These are phyloP conservation scores for Saturnispora zaruensis DNA, from an alignment of 805 yeast species.

Conservation along the genomic window DNA sequence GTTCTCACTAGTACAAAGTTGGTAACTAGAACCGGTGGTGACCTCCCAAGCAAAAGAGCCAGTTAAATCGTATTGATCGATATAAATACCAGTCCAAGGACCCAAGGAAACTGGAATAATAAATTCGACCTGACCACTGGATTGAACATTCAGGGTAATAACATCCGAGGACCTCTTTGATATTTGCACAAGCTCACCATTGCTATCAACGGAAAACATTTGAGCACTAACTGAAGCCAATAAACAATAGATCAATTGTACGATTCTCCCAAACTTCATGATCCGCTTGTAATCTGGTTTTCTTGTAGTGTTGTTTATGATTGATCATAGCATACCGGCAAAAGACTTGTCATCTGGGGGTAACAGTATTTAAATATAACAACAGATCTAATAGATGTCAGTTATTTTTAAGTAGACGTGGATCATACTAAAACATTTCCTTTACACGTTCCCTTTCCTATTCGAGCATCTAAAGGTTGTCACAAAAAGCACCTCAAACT, in stretches of 20 bases:
- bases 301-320: neutral
- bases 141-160: constrained; percentile 1
- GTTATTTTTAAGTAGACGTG: neutral
- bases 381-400: neutral
- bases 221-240: neutral
- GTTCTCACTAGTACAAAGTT: constrained; percentile 8
- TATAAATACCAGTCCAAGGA: constrained; percentile 1
- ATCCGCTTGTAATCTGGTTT: neutral
- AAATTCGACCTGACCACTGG: constrained; percentile 8
- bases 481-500: neutral
- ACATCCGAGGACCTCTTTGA: neutral
- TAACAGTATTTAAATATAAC: neutral
- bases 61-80: constrained; percentile 2
- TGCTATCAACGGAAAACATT: neutral
- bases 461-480: neutral
- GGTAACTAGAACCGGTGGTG: constrained; percentile 1
- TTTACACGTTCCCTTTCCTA: constrained; percentile 1
- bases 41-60: constrained; percentile 9
- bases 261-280: neutral
- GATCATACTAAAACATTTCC: neutral
- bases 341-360: neutral
- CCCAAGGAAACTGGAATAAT: constrained; percentile 12
- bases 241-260: neutral
- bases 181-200: neutral
- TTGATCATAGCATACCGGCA: neutral